Base-by-base conservation (phyloP, 2,329 filamentous ascomycete species). In the Cladosporium colombiae region DNA sequence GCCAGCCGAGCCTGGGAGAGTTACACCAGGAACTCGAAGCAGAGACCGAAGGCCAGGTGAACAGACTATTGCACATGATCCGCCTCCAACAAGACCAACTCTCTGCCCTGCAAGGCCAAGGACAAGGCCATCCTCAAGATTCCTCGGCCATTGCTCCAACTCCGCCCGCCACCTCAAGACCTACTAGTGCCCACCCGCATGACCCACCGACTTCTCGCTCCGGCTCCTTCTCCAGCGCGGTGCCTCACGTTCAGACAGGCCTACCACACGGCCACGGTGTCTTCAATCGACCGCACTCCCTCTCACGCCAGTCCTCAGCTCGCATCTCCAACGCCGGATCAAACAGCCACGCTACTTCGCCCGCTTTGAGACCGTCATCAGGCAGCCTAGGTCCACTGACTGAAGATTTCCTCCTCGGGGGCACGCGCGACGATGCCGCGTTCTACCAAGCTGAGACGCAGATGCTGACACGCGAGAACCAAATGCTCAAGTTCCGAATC, bases 381-480 rank as follows among this genome's bases (percentile, higher is more conserved):
- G 85, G 72, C 79, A 86, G 56, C 82, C 85, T 75, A 3, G 72
- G 74, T 16, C 72, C 72, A 1, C 49, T 72, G 57, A 72, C 70
- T 5, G 84, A 83, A 37, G 88, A 92, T 61, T 87, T 84, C 80
- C 78, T 84, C 57, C 81, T 90, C 1, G 85, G 85, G n/a, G 85
- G 85, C 23, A 73, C 77, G 2, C 62, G 90, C 21, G 91, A 93
- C 72, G 91, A 93, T 75, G 88, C 85, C 69, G 88, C 89, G 0
- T 93, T 92, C 75, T 93, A 93, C 73, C 90, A 93, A 76, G 91
- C 91, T 5, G 91, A 94, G 78, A 92, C 90, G 1, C 89, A 92
- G 78, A 92, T 87, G 79, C 78, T 94, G 72, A 85, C 88, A 25
- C 83, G 91, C 29, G 91, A 93, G 80, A 94, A 93, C 71, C 91